These are phyloP conservation scores for Antrodiella citrinella DNA, from an alignment of 768 basidiomycete species.

Conservation along the genomic window DNA sequence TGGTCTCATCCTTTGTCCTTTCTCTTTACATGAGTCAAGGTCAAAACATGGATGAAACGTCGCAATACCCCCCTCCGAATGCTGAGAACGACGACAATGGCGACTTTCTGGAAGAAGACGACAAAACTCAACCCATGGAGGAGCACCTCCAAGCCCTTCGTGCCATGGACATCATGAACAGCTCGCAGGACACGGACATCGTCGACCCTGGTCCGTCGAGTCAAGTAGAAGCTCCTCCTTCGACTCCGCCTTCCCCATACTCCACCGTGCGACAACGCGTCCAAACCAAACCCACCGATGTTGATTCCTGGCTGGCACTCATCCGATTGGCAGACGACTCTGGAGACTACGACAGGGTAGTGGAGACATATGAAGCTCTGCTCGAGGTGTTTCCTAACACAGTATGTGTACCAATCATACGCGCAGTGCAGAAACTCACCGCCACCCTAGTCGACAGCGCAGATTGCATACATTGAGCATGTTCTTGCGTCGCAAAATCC, in stretches of 20 bases:
- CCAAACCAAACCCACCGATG: constrained; percentile 62
- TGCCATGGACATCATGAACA: neutral
- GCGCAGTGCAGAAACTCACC: constrained; percentile 6
- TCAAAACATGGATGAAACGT: neutral
- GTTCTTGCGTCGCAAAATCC: constrained; percentile 46
- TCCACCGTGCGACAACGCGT: constrained; percentile 54
- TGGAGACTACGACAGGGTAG: constrained; percentile 73
- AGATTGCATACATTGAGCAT: constrained; percentile 79
- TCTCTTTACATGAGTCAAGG: no score
- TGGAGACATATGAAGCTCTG: constrained; percentile 74
- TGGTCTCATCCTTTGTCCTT: no score
- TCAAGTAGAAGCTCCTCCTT: constrained; percentile 1
- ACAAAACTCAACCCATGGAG: neutral
- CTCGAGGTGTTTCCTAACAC: constrained; percentile 87
- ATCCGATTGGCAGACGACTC: constrained; percentile 70
- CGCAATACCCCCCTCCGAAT: neutral
- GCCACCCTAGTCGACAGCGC: constrained; percentile 57
- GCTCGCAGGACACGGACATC: neutral
- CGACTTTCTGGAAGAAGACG: neutral
- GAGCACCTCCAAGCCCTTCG: neutral
- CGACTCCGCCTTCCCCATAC: constrained; percentile 51
- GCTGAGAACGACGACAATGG: neutral
- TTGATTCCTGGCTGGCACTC: constrained; percentile 71
- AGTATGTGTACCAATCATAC: constrained; percentile 45
- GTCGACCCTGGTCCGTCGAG: neutral